A percentile compares a stretch with the other conserved stretches of the same genome.
Conservation (phyloP, 148 eudicot genomes). For the Rhododendron molle region DNA sequence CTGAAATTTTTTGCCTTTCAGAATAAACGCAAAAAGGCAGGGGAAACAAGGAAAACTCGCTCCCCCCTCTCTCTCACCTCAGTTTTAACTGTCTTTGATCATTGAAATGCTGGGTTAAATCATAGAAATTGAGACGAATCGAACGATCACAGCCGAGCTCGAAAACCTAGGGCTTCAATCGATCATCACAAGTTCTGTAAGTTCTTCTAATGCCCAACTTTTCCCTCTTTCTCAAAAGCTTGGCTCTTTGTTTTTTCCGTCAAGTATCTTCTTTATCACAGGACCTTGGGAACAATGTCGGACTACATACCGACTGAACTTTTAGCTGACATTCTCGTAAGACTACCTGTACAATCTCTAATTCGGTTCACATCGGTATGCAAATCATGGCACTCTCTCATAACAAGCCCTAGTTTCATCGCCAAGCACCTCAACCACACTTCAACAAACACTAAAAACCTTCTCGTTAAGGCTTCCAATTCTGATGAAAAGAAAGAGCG, state of each 20-base stretch:
- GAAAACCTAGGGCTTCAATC: background rate
- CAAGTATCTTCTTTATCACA: too few species aligned
- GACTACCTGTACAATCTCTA: background rate
- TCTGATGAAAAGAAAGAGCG: background rate
- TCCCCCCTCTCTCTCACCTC: too few species aligned
- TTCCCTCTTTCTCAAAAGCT: background rate
- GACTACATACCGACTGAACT: background rate
- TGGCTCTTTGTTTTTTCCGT: background rate
- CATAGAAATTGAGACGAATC: background rate
- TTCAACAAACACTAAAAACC: background rate
- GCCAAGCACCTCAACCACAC: background rate
- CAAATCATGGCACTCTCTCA: background rate
- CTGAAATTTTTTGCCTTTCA: too few species aligned
- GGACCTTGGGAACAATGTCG: background rate
- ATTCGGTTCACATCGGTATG: background rate
- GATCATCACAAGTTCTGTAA: background rate
- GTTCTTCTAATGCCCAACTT: background rate
- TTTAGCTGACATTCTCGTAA: background rate
- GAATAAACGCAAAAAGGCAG: too few species aligned
- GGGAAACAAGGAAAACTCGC: too few species aligned
- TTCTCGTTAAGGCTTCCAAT: background rate
- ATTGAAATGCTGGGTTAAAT: background rate
- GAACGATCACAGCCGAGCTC: background rate
- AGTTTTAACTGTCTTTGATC: too few species aligned
- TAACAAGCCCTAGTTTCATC: background rate